Conservation (phyloP, 2,329 filamentous ascomycete genomes). For the Claviceps fusiformis region DNA sequence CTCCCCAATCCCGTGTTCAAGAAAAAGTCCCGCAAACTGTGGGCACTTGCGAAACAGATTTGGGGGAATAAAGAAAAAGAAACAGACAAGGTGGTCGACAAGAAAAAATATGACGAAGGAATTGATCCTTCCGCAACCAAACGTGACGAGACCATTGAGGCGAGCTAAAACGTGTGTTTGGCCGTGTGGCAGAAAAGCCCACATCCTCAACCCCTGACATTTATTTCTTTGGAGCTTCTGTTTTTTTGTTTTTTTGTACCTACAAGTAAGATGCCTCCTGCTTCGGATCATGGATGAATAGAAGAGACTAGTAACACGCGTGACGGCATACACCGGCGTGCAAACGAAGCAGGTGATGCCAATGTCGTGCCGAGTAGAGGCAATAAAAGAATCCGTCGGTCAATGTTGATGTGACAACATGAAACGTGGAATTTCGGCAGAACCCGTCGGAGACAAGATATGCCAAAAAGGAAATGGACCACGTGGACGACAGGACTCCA, state of each 20-base stretch:
- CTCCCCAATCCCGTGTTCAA: too few species aligned
- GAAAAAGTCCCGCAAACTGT: background rate
- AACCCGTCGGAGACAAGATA: background rate
- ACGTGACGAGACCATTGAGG: too few species aligned
- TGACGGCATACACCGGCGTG: background rate
- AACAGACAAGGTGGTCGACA: too few species aligned
- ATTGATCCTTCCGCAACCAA: too few species aligned
- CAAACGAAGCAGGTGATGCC: background rate
- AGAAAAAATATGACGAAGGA: too few species aligned
- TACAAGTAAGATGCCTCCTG: background rate
- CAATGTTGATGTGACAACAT: background rate
- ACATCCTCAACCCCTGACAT: background rate
- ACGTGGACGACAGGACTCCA: background rate
- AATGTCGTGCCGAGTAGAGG: background rate
- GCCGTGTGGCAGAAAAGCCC: too few species aligned
- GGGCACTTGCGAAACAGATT: background rate
- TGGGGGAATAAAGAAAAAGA: too few species aligned
- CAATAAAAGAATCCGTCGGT: background rate
- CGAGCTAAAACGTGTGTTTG: too few species aligned
- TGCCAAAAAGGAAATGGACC: background rate
- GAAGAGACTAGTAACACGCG: background rate
- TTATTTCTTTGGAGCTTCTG: background rate
- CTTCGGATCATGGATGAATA: background rate
- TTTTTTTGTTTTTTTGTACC: background rate
- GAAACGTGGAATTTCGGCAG: background rate